Conservation (phyloP, 148 eudicot species). For the Euryodendron excelsum region DNA sequence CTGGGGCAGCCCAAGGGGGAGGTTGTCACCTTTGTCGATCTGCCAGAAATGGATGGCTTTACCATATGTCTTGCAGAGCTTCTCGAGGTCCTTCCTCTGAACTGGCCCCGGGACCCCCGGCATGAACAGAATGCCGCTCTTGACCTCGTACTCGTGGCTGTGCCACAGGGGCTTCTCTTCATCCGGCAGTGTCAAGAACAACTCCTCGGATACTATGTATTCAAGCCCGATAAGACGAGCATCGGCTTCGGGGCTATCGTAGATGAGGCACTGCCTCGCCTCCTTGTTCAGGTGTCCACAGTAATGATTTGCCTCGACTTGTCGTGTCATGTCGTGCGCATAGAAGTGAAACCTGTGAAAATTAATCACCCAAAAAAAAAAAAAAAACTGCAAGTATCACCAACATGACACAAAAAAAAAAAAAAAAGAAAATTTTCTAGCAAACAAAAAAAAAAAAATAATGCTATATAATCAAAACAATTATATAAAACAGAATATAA, state of each 20-base stretch:
- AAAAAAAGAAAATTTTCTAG: too few species aligned
- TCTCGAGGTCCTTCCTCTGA: slow-evolving; percentile 66
- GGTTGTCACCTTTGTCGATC: slow-evolving; percentile 67
- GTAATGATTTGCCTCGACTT: slow-evolving; percentile 93
- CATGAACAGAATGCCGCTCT: slow-evolving; percentile 72
- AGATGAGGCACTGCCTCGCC: slow-evolving; percentile 80
- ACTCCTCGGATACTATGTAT: slow-evolving; percentile 69
- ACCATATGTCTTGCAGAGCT: slow-evolving; percentile 75
- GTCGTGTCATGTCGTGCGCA: slow-evolving; percentile 82
- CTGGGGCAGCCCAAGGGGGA: slow-evolving; percentile 80
- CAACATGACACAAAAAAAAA: too few species aligned
- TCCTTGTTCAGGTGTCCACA: slow-evolving; percentile 87
- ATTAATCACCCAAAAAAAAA: too few species aligned
- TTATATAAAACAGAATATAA: too few species aligned
- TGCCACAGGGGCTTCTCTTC: slow-evolving; percentile 84
- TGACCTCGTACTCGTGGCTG: slow-evolving; percentile 87
- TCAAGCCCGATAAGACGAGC: slow-evolving; percentile 80
- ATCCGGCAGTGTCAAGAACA: slow-evolving; percentile 69
- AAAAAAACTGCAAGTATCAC: too few species aligned
- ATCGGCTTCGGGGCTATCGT: slow-evolving; percentile 61
- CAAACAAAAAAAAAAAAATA: too few species aligned
- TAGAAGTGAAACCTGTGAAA: slow-evolving; percentile 87
- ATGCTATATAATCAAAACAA: too few species aligned
- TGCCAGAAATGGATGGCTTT: slow-evolving; percentile 89
- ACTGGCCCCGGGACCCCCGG: slow-evolving; percentile 72